Conservation (phyloP, 2,329 filamentous ascomycete genomes). For the Pezizomycotina sp. region DNA sequence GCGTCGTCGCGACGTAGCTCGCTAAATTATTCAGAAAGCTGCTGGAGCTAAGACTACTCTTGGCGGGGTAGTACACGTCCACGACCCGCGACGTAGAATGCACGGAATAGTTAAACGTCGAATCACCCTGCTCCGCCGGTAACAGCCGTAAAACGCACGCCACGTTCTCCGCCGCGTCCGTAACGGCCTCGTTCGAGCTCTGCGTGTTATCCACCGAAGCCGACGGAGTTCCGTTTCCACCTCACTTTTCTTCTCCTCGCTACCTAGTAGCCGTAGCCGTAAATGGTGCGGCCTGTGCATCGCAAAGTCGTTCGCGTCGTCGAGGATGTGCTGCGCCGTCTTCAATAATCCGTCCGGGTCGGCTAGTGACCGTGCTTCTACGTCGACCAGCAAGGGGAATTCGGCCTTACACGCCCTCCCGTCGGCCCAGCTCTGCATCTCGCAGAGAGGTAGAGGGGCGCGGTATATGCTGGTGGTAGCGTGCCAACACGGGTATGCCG, state of each 20-base stretch:
- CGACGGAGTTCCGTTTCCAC: slow-evolving; percentile 4
- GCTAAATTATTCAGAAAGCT: slow-evolving; percentile 59
- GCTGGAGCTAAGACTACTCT: slow-evolving; percentile 47
- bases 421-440: slow-evolving; percentile 84
- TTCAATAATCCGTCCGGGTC: slow-evolving; percentile 46
- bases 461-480: slow-evolving; percentile 84
- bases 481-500: slow-evolving; percentile 89
- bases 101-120: slow-evolving; percentile 37
- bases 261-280: slow-evolving; percentile 46
- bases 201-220: neutral
- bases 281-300: slow-evolving; percentile 49
- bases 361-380: slow-evolving; percentile 52
- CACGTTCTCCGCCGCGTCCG: slow-evolving; percentile 34
- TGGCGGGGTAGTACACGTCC: slow-evolving; percentile 59
- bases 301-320: slow-evolving; percentile 72
- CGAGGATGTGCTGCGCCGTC: slow-evolving; percentile 69
- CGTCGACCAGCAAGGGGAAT: slow-evolving; percentile 67
- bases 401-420: slow-evolving; percentile 80
- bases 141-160: slow-evolving; percentile 56
- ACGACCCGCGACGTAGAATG: slow-evolving; percentile 54
- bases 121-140: slow-evolving; percentile 40
- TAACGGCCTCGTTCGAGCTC: slow-evolving; percentile 1
- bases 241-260: slow-evolving; percentile 13
- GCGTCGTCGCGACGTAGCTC: slow-evolving; percentile 58
- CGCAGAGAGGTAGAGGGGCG: slow-evolving; percentile 61